A percentile compares a stretch with the other conserved stretches of the same genome.
phyloP scores from a whole-genome alignment of 129 eudicot species.

The Centella asiatica region DNA sequence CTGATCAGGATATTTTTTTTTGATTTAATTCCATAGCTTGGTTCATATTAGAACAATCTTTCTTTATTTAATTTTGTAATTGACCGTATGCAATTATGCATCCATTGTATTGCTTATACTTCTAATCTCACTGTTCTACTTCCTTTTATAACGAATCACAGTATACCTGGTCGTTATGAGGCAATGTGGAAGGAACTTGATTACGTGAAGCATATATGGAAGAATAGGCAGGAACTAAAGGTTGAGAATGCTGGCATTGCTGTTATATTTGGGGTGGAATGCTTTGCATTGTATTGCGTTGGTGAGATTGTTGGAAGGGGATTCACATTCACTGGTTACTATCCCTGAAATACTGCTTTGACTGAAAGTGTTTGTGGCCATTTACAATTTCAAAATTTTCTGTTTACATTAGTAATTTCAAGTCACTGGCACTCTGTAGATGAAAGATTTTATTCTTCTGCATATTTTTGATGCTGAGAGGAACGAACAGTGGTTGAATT shows the following conservation, averaged over 20 bases:
- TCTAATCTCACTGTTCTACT: background rate
- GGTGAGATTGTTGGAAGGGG: constrained; percentile 88
- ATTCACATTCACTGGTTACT: constrained; percentile 68
- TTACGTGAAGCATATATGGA: constrained; percentile 47
- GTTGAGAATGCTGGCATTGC: constrained; percentile 72
- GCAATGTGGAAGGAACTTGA: constrained; percentile 67
- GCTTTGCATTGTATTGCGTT: constrained; percentile 80
- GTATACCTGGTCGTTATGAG: constrained; percentile 60
- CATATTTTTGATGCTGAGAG: constrained; percentile 21
- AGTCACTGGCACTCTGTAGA: constrained; percentile 14
- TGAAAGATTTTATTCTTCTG: constrained; percentile 17
- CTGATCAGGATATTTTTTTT: no score
- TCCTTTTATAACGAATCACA: constrained; percentile 11
- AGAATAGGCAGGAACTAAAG: constrained; percentile 55
- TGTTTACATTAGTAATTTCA: constrained; percentile 15
- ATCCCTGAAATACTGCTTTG: constrained; percentile 24
- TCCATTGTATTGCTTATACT: background rate
- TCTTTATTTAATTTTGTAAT: no score
- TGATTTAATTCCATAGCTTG: no score
- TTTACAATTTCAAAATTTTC: background rate
- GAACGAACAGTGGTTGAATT: constrained; percentile 25
- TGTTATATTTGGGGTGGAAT: constrained; percentile 60
- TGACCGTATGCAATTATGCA: no score
- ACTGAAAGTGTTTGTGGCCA: background rate
- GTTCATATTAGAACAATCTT: background rate